Base-by-base conservation (phyloP, 2,329 filamentous ascomycete species). In the Tolypocladium album region DNA sequence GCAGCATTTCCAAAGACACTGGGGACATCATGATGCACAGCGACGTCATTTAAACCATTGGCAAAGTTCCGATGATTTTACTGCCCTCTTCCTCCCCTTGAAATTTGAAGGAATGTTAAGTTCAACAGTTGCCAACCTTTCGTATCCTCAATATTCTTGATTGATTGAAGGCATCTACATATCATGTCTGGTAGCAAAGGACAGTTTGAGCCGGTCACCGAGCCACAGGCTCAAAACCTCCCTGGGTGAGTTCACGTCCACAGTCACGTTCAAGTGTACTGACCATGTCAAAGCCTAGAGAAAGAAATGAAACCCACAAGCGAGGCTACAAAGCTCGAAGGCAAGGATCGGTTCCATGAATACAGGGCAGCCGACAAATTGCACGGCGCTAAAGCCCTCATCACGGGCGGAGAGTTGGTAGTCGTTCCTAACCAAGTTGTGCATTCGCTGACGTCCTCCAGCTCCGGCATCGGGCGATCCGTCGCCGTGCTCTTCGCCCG, bases 371-470 rank as follows among this genome's bases (percentile, higher is more conserved):
- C 77, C 1, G 75, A 74, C 20, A 83, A 82, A 62, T 68, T 84
- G 55, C 75, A 75, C 40, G 77, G 75, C 9, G 76, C 75, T 65
- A 82, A 81, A 50, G 79, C 77, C 2, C 65, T 84, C 9, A 81
- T 84, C 61, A 84, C 81, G 0, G 81, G 81, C 3, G 82, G 82
- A 65, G 82, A 84, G 79, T 82, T 69, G 63, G 79, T 70, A 1
- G 12, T 24, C 7, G 17, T 20, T 7, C 4, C 17, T 42, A 17
- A 20, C 20, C n/a, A 34, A 12, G 1, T n/a, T 50, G 8, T 3
- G 12, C 15, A 31, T 15, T 38, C 59, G 36, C 55, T 12, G 5
- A 17, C 50, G 12, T 9, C 0, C 38, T 55, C 0, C 47, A 81
- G 79, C 62, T 82, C 79, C 1, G 80, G 79, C 5, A 85, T 84